These are phyloP conservation scores for Adansonia digitata DNA, from an alignment of 345 rosid genomes.

Conservation along the genomic window DNA sequence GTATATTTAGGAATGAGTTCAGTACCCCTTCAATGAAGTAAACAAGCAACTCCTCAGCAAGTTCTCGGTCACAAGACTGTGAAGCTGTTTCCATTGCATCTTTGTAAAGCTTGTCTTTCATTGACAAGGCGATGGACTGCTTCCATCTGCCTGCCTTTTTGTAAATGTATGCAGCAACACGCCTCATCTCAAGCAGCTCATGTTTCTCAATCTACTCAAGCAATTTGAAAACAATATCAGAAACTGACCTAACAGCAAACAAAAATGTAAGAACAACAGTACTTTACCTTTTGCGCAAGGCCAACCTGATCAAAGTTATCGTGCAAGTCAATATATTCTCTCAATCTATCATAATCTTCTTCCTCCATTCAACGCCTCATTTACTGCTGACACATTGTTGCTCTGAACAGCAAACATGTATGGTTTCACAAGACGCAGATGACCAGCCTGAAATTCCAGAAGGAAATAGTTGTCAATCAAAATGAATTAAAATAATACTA, in stretches of 20 bases:
- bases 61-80: conserved; percentile 92
- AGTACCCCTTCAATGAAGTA: conserved; percentile 89
- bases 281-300: conserved; percentile 74
- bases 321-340: too few relatives aligned
- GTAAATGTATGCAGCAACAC: too few relatives aligned
- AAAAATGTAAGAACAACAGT: neutral
- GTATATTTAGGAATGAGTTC: neutral
- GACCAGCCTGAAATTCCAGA: neutral
- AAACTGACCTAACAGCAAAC: neutral
- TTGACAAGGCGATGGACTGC: conserved; percentile 92
- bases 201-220: too few relatives aligned
- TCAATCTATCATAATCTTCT: too few relatives aligned
- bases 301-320: conserved; percentile 92
- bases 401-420: conserved; percentile 96
- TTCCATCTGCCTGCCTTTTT: too few relatives aligned
- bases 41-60: conserved; percentile 87
- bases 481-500: neutral
- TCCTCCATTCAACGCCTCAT: conserved; percentile 93
- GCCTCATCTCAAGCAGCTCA: too few relatives aligned
- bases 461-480: neutral
- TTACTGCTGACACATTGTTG: conserved; percentile 84
- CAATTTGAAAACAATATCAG: conserved; percentile 14
- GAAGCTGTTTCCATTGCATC: conserved; percentile 99
- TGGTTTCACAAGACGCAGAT: too few relatives aligned
- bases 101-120: conserved; percentile 82